A percentile compares a stretch with the other conserved stretches of the same genome.
Conservation (phyloP, 768 basidiomycete genomes). For the Postia placenta region DNA sequence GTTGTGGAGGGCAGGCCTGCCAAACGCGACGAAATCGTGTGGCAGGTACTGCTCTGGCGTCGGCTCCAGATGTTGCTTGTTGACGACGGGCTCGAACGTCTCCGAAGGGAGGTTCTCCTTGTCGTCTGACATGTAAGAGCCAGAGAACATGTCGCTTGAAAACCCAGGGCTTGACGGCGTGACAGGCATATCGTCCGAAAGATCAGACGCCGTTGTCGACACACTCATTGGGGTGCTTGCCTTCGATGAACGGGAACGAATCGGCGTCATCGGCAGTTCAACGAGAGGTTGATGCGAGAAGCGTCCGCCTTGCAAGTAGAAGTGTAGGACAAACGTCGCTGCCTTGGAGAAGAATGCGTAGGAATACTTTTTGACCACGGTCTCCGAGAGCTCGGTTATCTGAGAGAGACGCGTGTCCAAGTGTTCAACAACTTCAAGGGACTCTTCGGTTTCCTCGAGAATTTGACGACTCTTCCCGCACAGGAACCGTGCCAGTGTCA, state of each 20-base stretch:
- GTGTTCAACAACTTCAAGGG: slow-evolving; percentile 75
- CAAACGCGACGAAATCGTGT: slow-evolving; percentile 75
- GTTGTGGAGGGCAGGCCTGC: slow-evolving; percentile 72
- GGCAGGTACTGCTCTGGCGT: slow-evolving; percentile 74
- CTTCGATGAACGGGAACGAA: slow-evolving; percentile 38
- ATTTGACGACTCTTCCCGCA: slow-evolving; percentile 73
- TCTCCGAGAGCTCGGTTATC: slow-evolving; percentile 90
- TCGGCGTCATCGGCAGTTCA: slow-evolving; percentile 65
- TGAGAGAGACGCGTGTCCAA: slow-evolving; percentile 84
- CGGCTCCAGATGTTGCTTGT: slow-evolving; percentile 62
- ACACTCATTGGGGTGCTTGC: slow-evolving; percentile 72
- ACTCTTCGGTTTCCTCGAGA: slow-evolving; percentile 82
- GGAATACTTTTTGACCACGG: slow-evolving; percentile 97
- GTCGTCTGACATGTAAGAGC: slow-evolving; percentile 62
- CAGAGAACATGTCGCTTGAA: slow-evolving; percentile 44
- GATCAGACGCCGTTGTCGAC: slow-evolving; percentile 66
- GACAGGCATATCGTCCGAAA: slow-evolving; percentile 78
- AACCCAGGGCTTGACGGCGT: slow-evolving; percentile 73
- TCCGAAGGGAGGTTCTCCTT: slow-evolving; percentile 71
- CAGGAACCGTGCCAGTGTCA: slow-evolving; percentile 84
- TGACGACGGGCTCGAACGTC: slow-evolving; percentile 66
- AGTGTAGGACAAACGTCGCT: slow-evolving; percentile 88
- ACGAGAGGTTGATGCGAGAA: slow-evolving; percentile 45
- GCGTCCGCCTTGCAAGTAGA: slow-evolving; percentile 84
- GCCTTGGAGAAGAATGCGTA: slow-evolving; percentile 96